These are phyloP conservation scores for Talaromyces wortmannii DNA, from an alignment of 495 filamentous ascomycete genomes.

Conservation along the genomic window DNA sequence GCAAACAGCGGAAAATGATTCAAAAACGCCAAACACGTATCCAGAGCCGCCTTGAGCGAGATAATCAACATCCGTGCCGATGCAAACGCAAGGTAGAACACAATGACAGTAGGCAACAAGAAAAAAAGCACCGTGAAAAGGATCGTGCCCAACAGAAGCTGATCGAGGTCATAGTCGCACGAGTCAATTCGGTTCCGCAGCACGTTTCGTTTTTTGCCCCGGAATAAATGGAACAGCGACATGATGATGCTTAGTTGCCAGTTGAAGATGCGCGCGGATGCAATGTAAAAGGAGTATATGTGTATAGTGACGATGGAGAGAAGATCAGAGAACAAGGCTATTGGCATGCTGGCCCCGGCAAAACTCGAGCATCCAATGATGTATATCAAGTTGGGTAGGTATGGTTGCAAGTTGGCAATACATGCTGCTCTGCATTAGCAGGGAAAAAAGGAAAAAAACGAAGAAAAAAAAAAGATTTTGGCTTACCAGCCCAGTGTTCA, in stretches of 20 bases:
- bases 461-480: not conserved
- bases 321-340: constrained; percentile 91
- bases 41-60: constrained; percentile 77
- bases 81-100: constrained; percentile 96
- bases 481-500: constrained; percentile 83
- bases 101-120: constrained; percentile 85
- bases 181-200: constrained; percentile 95
- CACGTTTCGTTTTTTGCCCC: constrained; percentile 96
- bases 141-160: constrained; percentile 92
- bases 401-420: constrained; percentile 67
- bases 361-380: constrained; percentile 94
- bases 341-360: constrained; percentile 93
- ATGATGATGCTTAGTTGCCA: constrained; percentile 97
- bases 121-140: constrained; percentile 96
- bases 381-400: constrained; percentile 80
- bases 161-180: constrained; percentile 98
- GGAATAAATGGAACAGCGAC: constrained; percentile 95
- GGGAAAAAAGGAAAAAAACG: not conserved
- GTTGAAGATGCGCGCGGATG: constrained; percentile 92
- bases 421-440: constrained; percentile 42
- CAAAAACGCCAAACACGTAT: constrained; percentile 85
- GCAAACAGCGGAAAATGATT: constrained; percentile 99
- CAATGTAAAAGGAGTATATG: constrained; percentile 97
- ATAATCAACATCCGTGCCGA: constrained; percentile 93
- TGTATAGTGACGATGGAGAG: constrained; percentile 88